Base-by-base conservation (phyloP, 331 rosid species). In the Dryas integrifolia region DNA sequence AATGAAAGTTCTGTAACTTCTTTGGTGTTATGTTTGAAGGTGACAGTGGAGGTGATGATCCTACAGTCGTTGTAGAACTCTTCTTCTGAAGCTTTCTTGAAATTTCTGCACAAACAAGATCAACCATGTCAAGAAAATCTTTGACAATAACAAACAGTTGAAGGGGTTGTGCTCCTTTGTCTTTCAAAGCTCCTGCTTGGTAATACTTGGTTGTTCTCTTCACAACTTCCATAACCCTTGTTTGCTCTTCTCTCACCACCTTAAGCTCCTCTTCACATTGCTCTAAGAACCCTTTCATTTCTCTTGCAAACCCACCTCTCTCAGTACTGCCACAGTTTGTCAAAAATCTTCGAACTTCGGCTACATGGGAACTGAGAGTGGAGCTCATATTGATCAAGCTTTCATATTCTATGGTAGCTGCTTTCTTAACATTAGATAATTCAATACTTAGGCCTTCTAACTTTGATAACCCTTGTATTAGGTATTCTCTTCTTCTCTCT, bases 121-220 rank as follows among this genome's bases (percentile, higher is more conserved):
- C 81, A 14, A 91, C 91, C 91, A 81, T 87, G 80, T 80, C 88
- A 44, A 86, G 84, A 77, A 89, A 92, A 74, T 82, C 89, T 67
- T 85, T 89, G 6, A 86, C 88, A 41, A 85, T 77, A 16, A 75
- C 80, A 63, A 89, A 92, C 47, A 92, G 73, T 51, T 89, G 85
- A 79, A 92, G 79, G 7, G 91, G 88, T 43, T 85, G 74, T 16
- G 77, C 57, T 70, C 77, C 74, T 39, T 77, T 79, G 40, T 82
- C 86, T 78, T 76, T 84, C 21, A 65, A 66, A 46, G 77, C 85
- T 35, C 86, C 91, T 40, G 89, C 86, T 48, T 82, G 88, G 79
- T 87, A 89, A 72, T 86, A 92, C 73, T 83, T 86, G 0, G 84
- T 89, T 0, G 96, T 87, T 81, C 77, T 87, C 46, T 76, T 76